Evolutionary conservation across 1,139 yeast genomes (phyloP).

Genomic region (Yamadazyma trypodendri): DNA sequence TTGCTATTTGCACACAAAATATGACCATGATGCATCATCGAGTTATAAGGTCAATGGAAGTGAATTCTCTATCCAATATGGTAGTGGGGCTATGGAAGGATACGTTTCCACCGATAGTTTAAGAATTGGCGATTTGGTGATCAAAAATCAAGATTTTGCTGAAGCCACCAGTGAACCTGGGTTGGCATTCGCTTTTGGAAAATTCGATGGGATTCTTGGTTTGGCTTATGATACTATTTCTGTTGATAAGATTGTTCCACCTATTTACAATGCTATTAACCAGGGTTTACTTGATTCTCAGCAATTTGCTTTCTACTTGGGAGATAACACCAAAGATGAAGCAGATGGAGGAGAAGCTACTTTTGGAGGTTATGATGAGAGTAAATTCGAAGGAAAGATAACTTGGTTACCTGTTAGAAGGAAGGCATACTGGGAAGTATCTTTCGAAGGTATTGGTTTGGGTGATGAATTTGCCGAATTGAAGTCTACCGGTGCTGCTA

Average conservation of each 20-base stretch:
- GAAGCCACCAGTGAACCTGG: conserved; percentile 98
- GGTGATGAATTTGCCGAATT: conserved; percentile 90
- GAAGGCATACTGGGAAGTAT: conserved; percentile 99
- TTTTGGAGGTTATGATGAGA: conserved; percentile 86
- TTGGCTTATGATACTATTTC: conserved; percentile 90
- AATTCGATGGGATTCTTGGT: conserved; percentile 95
- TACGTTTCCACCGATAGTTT: conserved; percentile 83
- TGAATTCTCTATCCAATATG: conserved; percentile 81
- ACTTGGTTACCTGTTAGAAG: conserved; percentile 97
- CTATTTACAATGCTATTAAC: conserved; percentile 83
- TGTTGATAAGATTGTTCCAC: conserved; percentile 87
- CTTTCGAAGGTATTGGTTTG: conserved; percentile 82
- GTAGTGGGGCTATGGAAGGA: conserved; percentile 91
- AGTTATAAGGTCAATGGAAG: conserved; percentile 85
- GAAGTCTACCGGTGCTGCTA: conserved; percentile 88
- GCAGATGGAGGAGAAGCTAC: conserved; percentile 88
- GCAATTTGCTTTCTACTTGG: conserved; percentile 86
- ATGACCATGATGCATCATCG: conserved; percentile 76
- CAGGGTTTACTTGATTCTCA: conserved; percentile 79
- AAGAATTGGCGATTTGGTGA: conserved; percentile 76
- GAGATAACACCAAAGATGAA: conserved; percentile 66
- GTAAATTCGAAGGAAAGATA: conserved; percentile 74
- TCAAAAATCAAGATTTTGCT: conserved; percentile 88
- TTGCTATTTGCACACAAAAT: conserved; percentile 88
- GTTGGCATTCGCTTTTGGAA: conserved; percentile 95